Base-by-base conservation (phyloP, 2,329 filamentous ascomycete genomes). In the Aciculosporium take region DNA sequence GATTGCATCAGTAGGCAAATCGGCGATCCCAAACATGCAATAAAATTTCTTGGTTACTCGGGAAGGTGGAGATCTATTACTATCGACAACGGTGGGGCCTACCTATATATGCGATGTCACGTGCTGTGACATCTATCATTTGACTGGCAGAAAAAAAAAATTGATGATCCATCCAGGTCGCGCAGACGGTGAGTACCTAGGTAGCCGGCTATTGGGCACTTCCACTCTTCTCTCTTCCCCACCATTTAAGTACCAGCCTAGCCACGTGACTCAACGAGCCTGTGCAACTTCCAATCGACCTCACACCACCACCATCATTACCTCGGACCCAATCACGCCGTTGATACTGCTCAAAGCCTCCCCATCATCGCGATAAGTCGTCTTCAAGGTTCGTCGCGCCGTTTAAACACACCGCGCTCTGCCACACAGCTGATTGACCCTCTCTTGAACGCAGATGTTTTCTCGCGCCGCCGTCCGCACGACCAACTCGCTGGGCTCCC, bases 401-500 rank as follows among this genome's bases (percentile, higher is more conserved):
- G 47, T 42, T 45, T 32, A 43, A 17, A 39, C 1, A 7, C n/a
- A 21, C 5, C 28, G 10, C 17, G 13, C 5, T 29, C 29, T 21
- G 2, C 2, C 3, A 4, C 7, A 34, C 40, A 48, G 52, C 64
- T 64, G 62, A 69, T 67, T 72, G 61, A 65, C 51, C 27, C 12
- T 37, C 41, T 5, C 25, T 39, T 15, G 12, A n/a, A 17, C 41
- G 23, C 58, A 93, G 84, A 94, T 94, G 87, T 71, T 91, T 65
- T 75, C 85, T 68, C 81, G 82, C 62, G 73, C 77, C 66, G 72
- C 67, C 56, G 56, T 67, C 57, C 74, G 75, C 61, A 73, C 71
- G 63, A 76, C 80, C 61, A 77, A 79, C 60, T 68, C 74, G 51
- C 64, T 79, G 61, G 72, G 87, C 69, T 75, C 81, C 74, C 86